Percentiles rank a stretch among this genome's conserved stretches.
Conservation (phyloP, 805 yeast genomes). For the Candida verbasci region DNA sequence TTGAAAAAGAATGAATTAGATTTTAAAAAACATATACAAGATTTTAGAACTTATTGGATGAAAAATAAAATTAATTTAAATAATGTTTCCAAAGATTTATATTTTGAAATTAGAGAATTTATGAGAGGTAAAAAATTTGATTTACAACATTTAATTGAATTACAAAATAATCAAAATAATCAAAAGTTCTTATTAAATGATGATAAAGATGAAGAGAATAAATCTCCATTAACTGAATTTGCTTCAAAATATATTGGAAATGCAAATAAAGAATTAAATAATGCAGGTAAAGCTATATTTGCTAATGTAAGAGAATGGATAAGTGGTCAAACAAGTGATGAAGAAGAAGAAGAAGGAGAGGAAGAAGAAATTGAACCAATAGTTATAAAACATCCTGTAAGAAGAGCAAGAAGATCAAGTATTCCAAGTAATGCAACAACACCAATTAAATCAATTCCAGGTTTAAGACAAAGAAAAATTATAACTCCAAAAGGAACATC, state of each 20-base stretch:
- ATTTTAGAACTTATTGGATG: conserved; percentile 82
- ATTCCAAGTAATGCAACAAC: conserved; percentile 4
- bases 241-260: conserved; percentile 62
- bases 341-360: conserved; percentile 11
- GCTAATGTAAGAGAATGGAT: conserved; percentile 43
- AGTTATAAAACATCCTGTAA: conserved; percentile 6
- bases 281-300: conserved; percentile 24
- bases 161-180: conserved; percentile 3
- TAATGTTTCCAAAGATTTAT: conserved; percentile 74
- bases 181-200: conserved; percentile 17
- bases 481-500: conserved; percentile 7
- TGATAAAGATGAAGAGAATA: conserved; percentile 20
- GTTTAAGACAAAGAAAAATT: conserved; percentile 4
- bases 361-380: conserved; percentile 11
- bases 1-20: conserved; percentile 94
- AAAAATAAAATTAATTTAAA: conserved; percentile 65
- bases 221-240: conserved; percentile 60
- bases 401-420: conserved; percentile 3
- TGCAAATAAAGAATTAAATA: conserved; percentile 36
- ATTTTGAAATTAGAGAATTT: conserved; percentile 78
- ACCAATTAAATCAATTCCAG: conserved; percentile 5
- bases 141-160: conserved; percentile 22
- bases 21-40: conserved; percentile 82
- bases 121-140: conserved; percentile 45
- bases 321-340: conserved; percentile 22